These are phyloP conservation scores for Dictyostelium intermedium DNA, from an alignment of 78 protist species.

Conservation along the genomic window DNA sequence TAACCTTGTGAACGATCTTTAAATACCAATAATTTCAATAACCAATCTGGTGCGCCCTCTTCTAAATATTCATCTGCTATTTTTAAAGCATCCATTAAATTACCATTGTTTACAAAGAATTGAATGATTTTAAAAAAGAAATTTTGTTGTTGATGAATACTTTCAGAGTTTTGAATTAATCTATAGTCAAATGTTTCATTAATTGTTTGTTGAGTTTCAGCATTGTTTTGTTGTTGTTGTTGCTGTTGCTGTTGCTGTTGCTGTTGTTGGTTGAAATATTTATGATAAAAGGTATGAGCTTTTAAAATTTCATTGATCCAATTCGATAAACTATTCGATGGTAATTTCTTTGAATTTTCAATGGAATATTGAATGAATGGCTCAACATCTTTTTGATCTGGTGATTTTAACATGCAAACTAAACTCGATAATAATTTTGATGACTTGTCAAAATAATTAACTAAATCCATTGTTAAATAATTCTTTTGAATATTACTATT, in stretches of 20 bases:
- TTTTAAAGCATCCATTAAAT: conserved; percentile 36
- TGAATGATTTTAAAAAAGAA: conserved; percentile 62
- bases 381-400: neutral
- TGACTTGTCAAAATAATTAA: conserved; percentile 28
- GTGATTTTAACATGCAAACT: conserved; percentile 64
- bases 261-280: conserved; percentile 6
- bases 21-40: conserved; percentile 53
- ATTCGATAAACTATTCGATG: conserved; percentile 6
- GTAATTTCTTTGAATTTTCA: neutral
- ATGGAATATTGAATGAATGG: conserved; percentile 33
- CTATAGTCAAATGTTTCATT: neutral
- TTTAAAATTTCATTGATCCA: conserved; percentile 61
- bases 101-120: conserved; percentile 15
- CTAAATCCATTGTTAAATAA: conserved; percentile 21
- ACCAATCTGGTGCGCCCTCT: conserved; percentile 80
- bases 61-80: conserved; percentile 75
- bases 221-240: neutral
- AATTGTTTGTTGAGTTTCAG: neutral
- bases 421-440: conserved; percentile 35
- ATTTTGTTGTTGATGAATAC: conserved; percentile 71
- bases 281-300: conserved; percentile 49
- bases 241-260: too few relatives aligned
- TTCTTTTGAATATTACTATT: neutral
- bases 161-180: conserved; percentile 47
- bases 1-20: conserved; percentile 45